Percentiles rank a stretch among this genome's conserved stretches.
Evolutionary conservation across 2,329 filamentous ascomycete genomes (phyloP).

Genomic region (Neurospora sp.): DNA sequence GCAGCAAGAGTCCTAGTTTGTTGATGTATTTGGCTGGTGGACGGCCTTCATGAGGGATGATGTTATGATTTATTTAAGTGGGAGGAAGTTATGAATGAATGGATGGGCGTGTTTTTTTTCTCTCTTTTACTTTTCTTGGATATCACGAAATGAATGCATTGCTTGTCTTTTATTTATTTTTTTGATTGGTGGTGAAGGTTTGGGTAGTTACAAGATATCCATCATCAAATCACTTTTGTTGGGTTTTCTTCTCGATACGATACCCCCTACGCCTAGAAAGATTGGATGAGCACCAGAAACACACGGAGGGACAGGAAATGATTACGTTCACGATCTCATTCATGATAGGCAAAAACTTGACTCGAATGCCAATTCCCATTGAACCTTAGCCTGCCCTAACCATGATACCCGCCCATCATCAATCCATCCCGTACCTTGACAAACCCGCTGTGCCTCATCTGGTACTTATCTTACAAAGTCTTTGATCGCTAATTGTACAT

Average conservation of each 20-base stretch:
- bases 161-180: neutral
- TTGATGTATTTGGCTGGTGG: constrained; percentile 49
- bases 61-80: too few relatives aligned
- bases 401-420: neutral
- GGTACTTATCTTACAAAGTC: neutral
- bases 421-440: neutral
- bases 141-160: neutral
- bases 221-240: neutral
- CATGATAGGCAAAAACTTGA: neutral
- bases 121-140: too few relatives aligned
- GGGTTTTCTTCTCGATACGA: neutral
- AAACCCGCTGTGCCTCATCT: neutral
- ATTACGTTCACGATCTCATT: neutral
- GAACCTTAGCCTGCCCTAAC: neutral
- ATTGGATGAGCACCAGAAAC: neutral
- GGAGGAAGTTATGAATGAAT: neutral
- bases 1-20: constrained; percentile 46
- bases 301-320: neutral
- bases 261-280: neutral
- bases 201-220: neutral
- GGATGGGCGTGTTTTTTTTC: neutral
- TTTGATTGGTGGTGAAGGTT: neutral
- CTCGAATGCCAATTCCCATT: neutral
- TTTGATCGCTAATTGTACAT: neutral
- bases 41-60: constrained; percentile 26